Evolutionary conservation across 1,284 basidiomycete species (phyloP).

Genomic region (Heterobasidion occidentale): DNA sequence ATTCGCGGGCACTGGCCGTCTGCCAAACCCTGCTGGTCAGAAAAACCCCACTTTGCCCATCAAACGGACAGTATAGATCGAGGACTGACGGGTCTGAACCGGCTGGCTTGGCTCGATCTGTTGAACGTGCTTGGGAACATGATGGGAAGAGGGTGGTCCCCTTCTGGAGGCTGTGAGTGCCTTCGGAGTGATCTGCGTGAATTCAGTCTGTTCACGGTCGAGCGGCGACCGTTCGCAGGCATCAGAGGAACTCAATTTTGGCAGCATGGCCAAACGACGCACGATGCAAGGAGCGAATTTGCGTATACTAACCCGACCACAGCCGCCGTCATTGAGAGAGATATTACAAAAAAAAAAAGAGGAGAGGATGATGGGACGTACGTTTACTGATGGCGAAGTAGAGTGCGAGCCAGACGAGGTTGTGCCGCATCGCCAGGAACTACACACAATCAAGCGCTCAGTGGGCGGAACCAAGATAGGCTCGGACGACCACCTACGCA

Average conservation of each 20-base stretch:
- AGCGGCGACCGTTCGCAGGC: background rate
- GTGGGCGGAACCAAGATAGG: background rate
- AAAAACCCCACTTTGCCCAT: too few relatives aligned
- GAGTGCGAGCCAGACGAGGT: constrained; percentile 39
- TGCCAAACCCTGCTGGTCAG: background rate
- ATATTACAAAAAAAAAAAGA: background rate
- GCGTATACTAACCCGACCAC: constrained; percentile 12
- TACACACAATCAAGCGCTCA: constrained; percentile 17
- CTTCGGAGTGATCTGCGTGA: constrained; percentile 9
- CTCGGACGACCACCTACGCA: constrained; percentile 27
- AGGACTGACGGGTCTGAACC: background rate
- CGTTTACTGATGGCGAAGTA: constrained; percentile 47
- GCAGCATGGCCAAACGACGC: background rate
- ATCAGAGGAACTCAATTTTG: background rate
- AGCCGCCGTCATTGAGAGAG: background rate
- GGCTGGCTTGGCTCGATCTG: background rate
- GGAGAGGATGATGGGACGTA: constrained; percentile 14
- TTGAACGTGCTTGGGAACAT: constrained; percentile 7
- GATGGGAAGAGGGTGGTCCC: constrained; percentile 4
- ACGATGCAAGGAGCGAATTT: constrained; percentile 14
- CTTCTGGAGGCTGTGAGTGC: constrained; percentile 3
- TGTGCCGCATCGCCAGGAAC: constrained; percentile 39
- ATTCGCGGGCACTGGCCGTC: background rate
- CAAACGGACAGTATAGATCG: background rate
- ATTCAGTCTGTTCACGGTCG: constrained; percentile 7